These are phyloP conservation scores for Paramyrothecium roridum DNA, from an alignment of 2,329 filamentous ascomycete genomes.

Conservation along the genomic window DNA sequence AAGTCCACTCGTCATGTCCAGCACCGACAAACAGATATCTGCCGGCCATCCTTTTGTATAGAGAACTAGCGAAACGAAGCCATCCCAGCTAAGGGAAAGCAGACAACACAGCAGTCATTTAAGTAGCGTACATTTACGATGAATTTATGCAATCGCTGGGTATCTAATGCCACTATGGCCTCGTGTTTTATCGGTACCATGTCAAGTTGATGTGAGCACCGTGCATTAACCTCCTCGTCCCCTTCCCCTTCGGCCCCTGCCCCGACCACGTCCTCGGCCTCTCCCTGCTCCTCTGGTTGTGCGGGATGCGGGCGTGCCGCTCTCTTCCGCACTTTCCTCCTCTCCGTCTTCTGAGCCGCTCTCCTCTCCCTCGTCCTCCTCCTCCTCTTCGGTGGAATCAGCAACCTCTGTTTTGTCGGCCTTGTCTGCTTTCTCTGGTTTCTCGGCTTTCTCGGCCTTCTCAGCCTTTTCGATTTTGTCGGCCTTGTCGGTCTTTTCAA, in stretches of 20 bases:
- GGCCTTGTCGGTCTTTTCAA: constrained; percentile 30
- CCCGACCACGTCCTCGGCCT: constrained; percentile 25
- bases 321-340: constrained; percentile 31
- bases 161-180: too few species aligned
- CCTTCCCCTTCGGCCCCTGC: constrained; percentile 29
- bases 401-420: constrained; percentile 3
- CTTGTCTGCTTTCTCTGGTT: constrained; percentile 26
- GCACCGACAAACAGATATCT: too few species aligned
- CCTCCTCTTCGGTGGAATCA: constrained; percentile 6
- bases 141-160: too few species aligned
- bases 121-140: too few species aligned
- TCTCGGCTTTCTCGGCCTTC: constrained; percentile 6
- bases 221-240: constrained; percentile 8
- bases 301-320: constrained; percentile 33
- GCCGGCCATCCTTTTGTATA: too few species aligned
- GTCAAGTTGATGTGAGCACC: not conserved
- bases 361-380: constrained; percentile 33
- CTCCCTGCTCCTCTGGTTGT: constrained; percentile 31
- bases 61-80: too few species aligned
- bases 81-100: too few species aligned
- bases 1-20: not conserved
- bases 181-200: not conserved
- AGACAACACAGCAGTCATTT: too few species aligned
- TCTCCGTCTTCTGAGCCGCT: constrained; percentile 28
- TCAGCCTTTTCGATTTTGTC: constrained; percentile 3